Evolutionary conservation across 495 filamentous ascomycete species (phyloP).

Genomic region (Hypoxylon perforatum): DNA sequence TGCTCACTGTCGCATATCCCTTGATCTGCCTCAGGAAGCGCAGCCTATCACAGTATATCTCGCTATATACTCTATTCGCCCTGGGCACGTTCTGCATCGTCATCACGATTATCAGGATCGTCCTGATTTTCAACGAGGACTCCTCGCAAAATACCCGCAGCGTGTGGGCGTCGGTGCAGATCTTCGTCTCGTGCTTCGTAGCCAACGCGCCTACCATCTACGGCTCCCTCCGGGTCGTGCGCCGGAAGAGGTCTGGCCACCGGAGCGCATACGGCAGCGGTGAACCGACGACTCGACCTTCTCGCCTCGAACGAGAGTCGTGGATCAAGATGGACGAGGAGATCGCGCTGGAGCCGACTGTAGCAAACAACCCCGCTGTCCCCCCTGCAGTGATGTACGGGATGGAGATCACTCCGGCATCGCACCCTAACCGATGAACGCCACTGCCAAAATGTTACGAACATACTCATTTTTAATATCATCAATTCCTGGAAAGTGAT

Average conservation of each 20-base stretch:
- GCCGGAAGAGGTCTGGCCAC: slow-evolving; percentile 29
- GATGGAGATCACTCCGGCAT: slow-evolving; percentile 14
- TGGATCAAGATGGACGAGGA: slow-evolving; percentile 45
- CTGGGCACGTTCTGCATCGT: slow-evolving; percentile 57
- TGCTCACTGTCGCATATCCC: slow-evolving; percentile 57
- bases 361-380: neutral
- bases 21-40: slow-evolving; percentile 49
- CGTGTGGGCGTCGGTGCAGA: slow-evolving; percentile 56
- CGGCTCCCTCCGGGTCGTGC: slow-evolving; percentile 42
- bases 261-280: slow-evolving; percentile 3
- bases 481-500: too few species aligned
- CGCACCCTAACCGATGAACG: slow-evolving; percentile 15
- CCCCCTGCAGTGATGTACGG: neutral
- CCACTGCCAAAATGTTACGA: neutral
- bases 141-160: slow-evolving; percentile 53
- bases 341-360: slow-evolving; percentile 7
- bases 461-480: neutral
- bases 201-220: slow-evolving; percentile 58
- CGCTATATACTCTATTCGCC: slow-evolving; percentile 51
- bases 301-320: slow-evolving; percentile 26
- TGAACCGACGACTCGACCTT: slow-evolving; percentile 15
- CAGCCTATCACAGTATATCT: slow-evolving; percentile 46
- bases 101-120: slow-evolving; percentile 54
- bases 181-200: slow-evolving; percentile 57
- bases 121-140: slow-evolving; percentile 46